phyloP scores from a whole-genome alignment of 352 stramenopile species.

The Globisporangium splendens region DNA sequence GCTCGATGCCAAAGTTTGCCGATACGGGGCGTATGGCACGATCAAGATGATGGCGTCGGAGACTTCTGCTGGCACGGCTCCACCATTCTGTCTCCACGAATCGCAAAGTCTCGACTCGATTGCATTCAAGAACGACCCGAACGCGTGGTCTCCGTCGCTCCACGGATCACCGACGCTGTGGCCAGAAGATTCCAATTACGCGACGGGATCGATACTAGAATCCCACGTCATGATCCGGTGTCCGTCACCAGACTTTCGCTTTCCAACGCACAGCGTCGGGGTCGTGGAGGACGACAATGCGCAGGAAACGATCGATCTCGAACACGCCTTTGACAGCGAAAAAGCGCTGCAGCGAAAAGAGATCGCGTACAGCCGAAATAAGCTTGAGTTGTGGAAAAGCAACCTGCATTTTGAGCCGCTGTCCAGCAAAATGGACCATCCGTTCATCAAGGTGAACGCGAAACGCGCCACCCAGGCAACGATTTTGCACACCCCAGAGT shows the following conservation, averaged over 20 bases:
- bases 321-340: slow-evolving; percentile 31
- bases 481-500: slow-evolving; percentile 47
- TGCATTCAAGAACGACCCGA: slow-evolving; percentile 22
- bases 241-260: slow-evolving; percentile 38
- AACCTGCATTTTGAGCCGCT: slow-evolving; percentile 44
- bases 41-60: slow-evolving; percentile 36
- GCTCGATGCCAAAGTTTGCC: slow-evolving; percentile 45
- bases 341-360: slow-evolving; percentile 22
- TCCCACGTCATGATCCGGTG: slow-evolving; percentile 35
- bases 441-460: slow-evolving; percentile 33
- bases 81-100: slow-evolving; percentile 22
- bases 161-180: slow-evolving; percentile 50
- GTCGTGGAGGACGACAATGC: slow-evolving; percentile 13
- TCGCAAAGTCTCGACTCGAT: slow-evolving; percentile 37
- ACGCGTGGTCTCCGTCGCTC: slow-evolving; percentile 29
- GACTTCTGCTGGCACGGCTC: slow-evolving; percentile 20
- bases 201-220: slow-evolving; percentile 26
- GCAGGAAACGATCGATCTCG: slow-evolving; percentile 22
- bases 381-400: slow-evolving; percentile 35
- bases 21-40: slow-evolving; percentile 46
- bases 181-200: slow-evolving; percentile 44
- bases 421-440: slow-evolving; percentile 39
- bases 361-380: slow-evolving; percentile 30
- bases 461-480: slow-evolving; percentile 34
- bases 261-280: slow-evolving; percentile 25